Evolutionary conservation across 495 filamentous ascomycete species (phyloP), one percentile per base, ranked within the genome.

Genomic region (Hyaloscypha finlandica): DNA sequence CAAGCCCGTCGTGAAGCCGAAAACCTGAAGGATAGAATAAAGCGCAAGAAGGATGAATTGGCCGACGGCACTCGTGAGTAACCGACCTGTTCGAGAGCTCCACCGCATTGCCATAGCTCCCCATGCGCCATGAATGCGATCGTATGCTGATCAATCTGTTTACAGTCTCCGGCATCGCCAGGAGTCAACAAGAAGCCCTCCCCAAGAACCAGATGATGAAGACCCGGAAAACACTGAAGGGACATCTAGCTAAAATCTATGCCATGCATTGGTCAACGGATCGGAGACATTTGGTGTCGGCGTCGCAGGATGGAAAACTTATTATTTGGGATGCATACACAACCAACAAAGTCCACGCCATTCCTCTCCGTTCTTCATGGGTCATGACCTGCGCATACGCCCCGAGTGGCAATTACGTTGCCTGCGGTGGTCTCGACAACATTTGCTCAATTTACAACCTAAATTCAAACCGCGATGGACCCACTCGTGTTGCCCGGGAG

Each of bases 281-380:
- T 81, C 89, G 95, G 74, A 91, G 95, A 79, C 96, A 98, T 80
- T 87, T 99, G 65, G 95, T 99, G 48, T 99, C 95, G 9, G 95
- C 95, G 68, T 99, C 95, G 70, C 95, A 99, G 79, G 95, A 99
- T 75, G 95, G 95, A 76, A 99, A 99, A 84, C 88, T 99, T 70
- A 99, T 99, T 78, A 98, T 99, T 74, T 99, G 95, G 95, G 95
- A 99, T 79, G 95, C 95, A 52, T 99, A 99, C 84, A 98, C 95
- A 65, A 98, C 95, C 65, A 99, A 99, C 82, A 99, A 99, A 77
- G 95, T 99, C 35, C 95, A 99, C 82, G 95, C 95, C 77, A 99
- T 99, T 71, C 95, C 95, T n/a, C 83, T 99, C 55, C 88, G 95
- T 60, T 99, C 95, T 8, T 99, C 95, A 30, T 99, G 95, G 95